Evolutionary conservation across 345 rosid genomes (phyloP).

Genomic region (Linum lewisii): DNA sequence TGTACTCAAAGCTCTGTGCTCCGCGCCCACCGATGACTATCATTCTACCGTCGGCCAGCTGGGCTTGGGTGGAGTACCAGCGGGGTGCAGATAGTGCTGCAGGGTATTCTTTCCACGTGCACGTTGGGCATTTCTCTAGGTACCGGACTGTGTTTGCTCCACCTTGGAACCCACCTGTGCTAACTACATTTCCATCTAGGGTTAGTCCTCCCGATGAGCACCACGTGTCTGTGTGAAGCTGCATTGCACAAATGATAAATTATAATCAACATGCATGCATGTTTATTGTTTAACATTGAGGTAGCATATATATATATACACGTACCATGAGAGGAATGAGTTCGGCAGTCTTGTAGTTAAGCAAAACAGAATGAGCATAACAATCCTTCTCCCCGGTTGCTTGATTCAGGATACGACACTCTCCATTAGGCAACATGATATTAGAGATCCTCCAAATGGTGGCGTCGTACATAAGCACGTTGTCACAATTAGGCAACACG

Average conservation of each 20-base stretch:
- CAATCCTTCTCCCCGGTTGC: not conserved
- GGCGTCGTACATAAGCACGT: not conserved
- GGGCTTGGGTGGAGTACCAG: slow-evolving; percentile 60
- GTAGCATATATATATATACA: not conserved
- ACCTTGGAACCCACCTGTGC: not conserved
- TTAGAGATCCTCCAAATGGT: not conserved
- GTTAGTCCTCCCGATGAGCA: not conserved
- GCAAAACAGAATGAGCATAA: not conserved
- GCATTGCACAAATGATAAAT: not conserved
- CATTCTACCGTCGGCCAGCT: slow-evolving; percentile 56
- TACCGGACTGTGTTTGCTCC: not conserved
- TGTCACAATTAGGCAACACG: not conserved
- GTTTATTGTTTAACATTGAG: no score
- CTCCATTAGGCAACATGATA: not conserved
- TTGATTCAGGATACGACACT: not conserved
- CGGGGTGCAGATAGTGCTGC: not conserved
- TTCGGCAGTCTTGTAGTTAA: not conserved
- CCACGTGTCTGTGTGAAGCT: not conserved
- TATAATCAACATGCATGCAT: no score
- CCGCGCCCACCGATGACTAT: slow-evolving; percentile 72
- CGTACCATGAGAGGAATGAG: not conserved
- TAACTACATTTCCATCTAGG: not conserved
- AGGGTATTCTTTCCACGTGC: not conserved
- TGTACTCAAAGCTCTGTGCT: slow-evolving; percentile 62
- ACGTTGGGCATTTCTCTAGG: not conserved